Base-by-base conservation (phyloP, 129 eudicot species). In the Flaveria ramosissima region DNA sequence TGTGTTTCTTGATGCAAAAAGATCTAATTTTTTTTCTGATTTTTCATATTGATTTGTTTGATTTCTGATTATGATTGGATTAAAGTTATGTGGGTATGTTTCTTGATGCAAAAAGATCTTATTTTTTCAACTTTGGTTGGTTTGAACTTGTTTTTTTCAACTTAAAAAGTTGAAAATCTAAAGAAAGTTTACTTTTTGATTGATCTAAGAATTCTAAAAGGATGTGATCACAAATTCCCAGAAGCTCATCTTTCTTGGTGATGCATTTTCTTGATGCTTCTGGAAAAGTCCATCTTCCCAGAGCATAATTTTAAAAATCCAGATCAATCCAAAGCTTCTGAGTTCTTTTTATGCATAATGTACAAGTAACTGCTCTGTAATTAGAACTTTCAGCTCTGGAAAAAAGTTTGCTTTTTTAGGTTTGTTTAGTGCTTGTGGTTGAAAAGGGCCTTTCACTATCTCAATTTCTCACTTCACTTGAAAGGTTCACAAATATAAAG, bases 171-270 rank as follows among this genome's bases (percentile, higher is more conserved):
- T 45, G 12, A 48, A 61, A 45, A 67, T 74, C 26, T 67, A 67
- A 68, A 80, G 76, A 74, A 57, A 67, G 32, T 24, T 26, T 45
- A 74, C 80, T 74, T 80, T 80, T 74, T 74, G 65, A 46, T 79
- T 64, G 80, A 70, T 70, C 30, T 67, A 26, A 80, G 75, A 66
- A 66, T 55, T 80, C 26, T 1, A 19, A 68, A 80, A 70, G 13
- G 71, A 63, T 17, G 71, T 80, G 84, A 74, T 57, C 47, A 67
- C 71, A 67, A 14, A 66, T 57, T 68, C 71, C 76, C 74, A 80
- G 75, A 74, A 74, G 80, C 80, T 67, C 76, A 46, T 74, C 78
- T 55, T 80, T 80, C 75, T 72, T 80, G 70, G 70, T 80, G 64
- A 65, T 65, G 83, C 83, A 52, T 43, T 56, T 36, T 52, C 82